Evolutionary conservation across 176 grass and related monocot genomes (phyloP).

Genomic region (Zea luxurians): DNA sequence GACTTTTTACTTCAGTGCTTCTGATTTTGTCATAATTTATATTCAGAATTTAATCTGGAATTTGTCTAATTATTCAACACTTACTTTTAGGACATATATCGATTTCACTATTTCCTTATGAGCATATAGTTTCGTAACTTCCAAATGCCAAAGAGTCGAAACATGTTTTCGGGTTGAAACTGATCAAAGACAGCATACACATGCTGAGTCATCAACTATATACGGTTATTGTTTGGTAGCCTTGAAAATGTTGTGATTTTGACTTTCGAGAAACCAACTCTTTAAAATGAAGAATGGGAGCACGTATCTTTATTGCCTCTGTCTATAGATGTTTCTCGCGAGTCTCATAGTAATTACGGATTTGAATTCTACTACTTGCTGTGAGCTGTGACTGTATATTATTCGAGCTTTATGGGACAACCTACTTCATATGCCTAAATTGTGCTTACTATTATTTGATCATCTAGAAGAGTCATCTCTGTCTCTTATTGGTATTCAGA

Average conservation of each 20-base stretch:
- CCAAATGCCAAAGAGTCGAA: not conserved
- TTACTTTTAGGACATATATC: not conserved
- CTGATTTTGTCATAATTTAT: no score
- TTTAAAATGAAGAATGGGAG: slow-evolving; percentile 11
- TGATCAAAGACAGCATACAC: not conserved
- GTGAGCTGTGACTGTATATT: not conserved
- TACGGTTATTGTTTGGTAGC: not conserved
- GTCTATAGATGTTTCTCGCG: not conserved
- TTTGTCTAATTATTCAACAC: no score
- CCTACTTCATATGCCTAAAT: not conserved
- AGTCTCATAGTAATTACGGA: not conserved
- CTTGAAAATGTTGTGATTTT: not conserved
- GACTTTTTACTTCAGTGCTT: no score
- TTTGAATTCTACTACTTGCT: not conserved
- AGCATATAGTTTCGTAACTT: not conserved
- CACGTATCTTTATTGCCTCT: not conserved
- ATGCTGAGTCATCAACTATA: not conserved
- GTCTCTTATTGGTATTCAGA: not conserved
- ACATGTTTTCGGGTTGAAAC: not conserved
- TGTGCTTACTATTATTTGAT: not conserved
- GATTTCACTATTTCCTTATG: not conserved
- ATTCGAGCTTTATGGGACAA: not conserved
- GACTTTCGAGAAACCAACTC: slow-evolving; percentile 1
- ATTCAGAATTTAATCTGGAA: no score
- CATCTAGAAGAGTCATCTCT: slow-evolving; percentile 5